phyloP scores from a whole-genome alignment of 2,329 filamentous ascomycete species.

The Penicillium janthinellum region DNA sequence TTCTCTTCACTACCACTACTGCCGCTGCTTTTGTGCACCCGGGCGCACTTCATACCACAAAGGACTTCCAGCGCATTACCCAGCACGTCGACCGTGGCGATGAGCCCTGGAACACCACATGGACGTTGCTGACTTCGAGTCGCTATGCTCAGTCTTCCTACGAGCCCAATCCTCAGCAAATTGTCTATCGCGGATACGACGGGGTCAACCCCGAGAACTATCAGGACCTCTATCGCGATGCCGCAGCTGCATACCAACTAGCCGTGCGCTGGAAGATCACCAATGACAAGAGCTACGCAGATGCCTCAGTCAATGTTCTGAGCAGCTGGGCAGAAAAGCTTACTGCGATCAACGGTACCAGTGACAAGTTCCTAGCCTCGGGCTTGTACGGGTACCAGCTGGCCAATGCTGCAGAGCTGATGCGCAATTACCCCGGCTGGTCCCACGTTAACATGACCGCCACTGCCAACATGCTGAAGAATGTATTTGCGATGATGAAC shows the following conservation, averaged over 20 bases:
- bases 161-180: constrained; percentile 29
- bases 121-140: constrained; percentile 34
- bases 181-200: constrained; percentile 40
- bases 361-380: constrained; percentile 44
- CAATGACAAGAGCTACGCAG: constrained; percentile 40
- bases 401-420: constrained; percentile 51
- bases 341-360: constrained; percentile 35
- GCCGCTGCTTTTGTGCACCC: constrained; percentile 32
- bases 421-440: constrained; percentile 42
- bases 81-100: constrained; percentile 35
- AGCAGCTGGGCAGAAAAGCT: constrained; percentile 44
- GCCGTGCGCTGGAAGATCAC: constrained; percentile 48
- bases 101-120: constrained; percentile 42
- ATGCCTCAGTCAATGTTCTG: constrained; percentile 42
- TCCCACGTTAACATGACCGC: constrained; percentile 24
- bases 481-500: constrained; percentile 46
- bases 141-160: constrained; percentile 36
- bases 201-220: constrained; percentile 38
- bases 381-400: constrained; percentile 52
- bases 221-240: constrained; percentile 35
- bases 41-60: constrained; percentile 39
- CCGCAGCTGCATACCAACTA: constrained; percentile 42
- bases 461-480: constrained; percentile 35
- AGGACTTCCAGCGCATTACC: constrained; percentile 46
- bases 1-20: background rate